These are phyloP conservation scores for Trichoderma parareesei DNA, from an alignment of 495 filamentous ascomycete species.

Conservation along the genomic window DNA sequence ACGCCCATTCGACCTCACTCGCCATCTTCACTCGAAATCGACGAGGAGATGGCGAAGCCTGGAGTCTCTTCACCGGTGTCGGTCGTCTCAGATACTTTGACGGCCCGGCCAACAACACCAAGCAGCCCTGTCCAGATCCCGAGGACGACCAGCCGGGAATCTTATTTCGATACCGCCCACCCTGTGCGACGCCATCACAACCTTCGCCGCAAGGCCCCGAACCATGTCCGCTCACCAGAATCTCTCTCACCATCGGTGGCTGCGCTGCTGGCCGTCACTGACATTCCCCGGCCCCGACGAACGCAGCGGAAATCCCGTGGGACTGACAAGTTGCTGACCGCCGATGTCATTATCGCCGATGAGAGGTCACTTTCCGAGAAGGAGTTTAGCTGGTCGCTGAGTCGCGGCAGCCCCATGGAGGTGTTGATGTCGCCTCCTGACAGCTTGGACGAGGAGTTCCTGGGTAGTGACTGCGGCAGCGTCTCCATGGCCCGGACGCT, in stretches of 20 bases:
- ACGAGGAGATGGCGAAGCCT: neutral
- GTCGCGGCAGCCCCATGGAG: slow-evolving; percentile 38
- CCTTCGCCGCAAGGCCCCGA: slow-evolving; percentile 18
- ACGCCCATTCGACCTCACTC: slow-evolving; percentile 1
- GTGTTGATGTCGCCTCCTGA: slow-evolving; percentile 49
- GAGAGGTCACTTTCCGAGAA: slow-evolving; percentile 42
- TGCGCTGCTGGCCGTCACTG: slow-evolving; percentile 50
- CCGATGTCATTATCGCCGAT: slow-evolving; percentile 35
- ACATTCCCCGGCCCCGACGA: slow-evolving; percentile 43
- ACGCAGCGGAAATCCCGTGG: slow-evolving; percentile 9
- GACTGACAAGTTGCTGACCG: slow-evolving; percentile 34
- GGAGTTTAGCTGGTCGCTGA: slow-evolving; percentile 36
- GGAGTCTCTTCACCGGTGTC: neutral
- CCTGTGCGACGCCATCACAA: slow-evolving; percentile 16
- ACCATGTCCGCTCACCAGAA: slow-evolving; percentile 36
- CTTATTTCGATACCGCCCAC: slow-evolving; percentile 19
- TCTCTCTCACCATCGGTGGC: slow-evolving; percentile 50
- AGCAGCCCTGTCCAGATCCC: slow-evolving; percentile 42
- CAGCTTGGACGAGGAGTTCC: slow-evolving; percentile 32
- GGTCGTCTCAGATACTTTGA: slow-evolving; percentile 13
- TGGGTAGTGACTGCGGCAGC: slow-evolving; percentile 38
- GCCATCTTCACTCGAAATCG: neutral
- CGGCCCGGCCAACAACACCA: slow-evolving; percentile 25
- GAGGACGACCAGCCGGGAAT: slow-evolving; percentile 18
- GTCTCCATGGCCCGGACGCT: slow-evolving; percentile 33